Base-by-base conservation (phyloP, 2,329 filamentous ascomycete genomes). In the Fusarium torulosum region DNA sequence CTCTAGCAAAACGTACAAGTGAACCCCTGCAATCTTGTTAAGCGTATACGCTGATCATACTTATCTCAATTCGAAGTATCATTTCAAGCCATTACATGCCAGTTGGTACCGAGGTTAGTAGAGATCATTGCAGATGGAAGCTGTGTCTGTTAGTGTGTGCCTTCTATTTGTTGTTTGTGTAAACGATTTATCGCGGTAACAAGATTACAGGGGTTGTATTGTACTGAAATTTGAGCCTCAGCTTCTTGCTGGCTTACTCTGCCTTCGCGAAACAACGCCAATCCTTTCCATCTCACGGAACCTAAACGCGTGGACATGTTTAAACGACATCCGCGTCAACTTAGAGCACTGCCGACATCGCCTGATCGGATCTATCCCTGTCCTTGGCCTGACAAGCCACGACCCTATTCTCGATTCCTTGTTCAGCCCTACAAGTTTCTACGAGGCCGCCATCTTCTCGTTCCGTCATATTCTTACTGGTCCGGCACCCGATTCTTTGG, bases 381-480 rank as follows among this genome's bases (percentile, higher is more conserved):
- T 2, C 1, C n/a, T 40, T 1, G 14, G 2, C 3, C 7, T 57
- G 0, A 0, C 0, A 9, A 10, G 4, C 3, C 2, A 7, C 4
- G 29, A 37, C 5, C 4, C 14, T 7, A 2, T 4, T 27, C 33
- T 62, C 0, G 2, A 25, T 7, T 46, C 14, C 1, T 54, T 29
- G 1, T 2, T 7, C 4, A 20, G 13, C 2, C 25, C 37, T 13
- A 31, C 11, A 3, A 2, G 13, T 2, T 51, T 65, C 11, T 58
- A 21, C 3, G 35, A 53, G 1, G 5, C 45, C 6, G 50, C 38
- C 1, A 2, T 54, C 1, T 20, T 27, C 0, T 10, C 44, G 3
- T 51, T 59, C 17, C 53, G 42, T 3, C 25, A 37, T 3, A 35
- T 31, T 2, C 7, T 64, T 1, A 20, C 42, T 9, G 40, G 40